Base-by-base conservation (phyloP, 2,329 filamentous ascomycete species). In the Acarospora socialis region DNA sequence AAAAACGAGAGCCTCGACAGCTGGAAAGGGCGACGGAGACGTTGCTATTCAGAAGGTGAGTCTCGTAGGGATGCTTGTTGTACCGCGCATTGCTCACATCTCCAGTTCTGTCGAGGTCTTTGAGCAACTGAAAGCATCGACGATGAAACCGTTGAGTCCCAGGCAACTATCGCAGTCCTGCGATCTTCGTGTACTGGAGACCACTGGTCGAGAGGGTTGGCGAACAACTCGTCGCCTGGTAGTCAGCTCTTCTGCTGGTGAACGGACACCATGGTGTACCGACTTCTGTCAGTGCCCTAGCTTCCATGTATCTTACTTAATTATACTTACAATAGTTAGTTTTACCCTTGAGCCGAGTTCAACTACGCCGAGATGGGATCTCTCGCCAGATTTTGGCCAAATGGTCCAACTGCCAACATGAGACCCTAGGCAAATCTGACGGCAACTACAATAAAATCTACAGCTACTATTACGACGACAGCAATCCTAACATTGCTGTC, bases 331-430 rank as follows among this genome's bases (percentile, higher is more conserved):
- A 7, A n/a, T 14, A 20, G 6, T 3, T 30, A 10, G 37, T 51
- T 20, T 43, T 53, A 39, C 50, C 50, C 5, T 28, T 50, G 24
- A 46, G 46, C 19, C 38, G 36, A n/a, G 46, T 52, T 1, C 49
- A 50, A 32, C 33, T 53, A 7, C 40, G 35, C 12, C 44, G 46
- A 13, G 42, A 43, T 21, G 33, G 43, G 9, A 27, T 38, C 8
- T 43, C 47, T 2, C 41, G 43, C 6, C 42, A 46, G 19, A 28
- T 50, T 2, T 39, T 47, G 7, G 31, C 50, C 3, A 47, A 46
- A 39, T 53, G 50, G 50, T 53, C 50, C 3, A 47, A 52, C 30
- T 49, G 47, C 12, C 42, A 41, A 12, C 50, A 53, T 27, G 44
- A 46, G 24, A 33, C 40, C 22, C 43, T 44, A 0, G 36, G 40